Evolutionary conservation across 176 grass and related monocot genomes (phyloP).

Genomic region (Aegilops sharonensis): DNA sequence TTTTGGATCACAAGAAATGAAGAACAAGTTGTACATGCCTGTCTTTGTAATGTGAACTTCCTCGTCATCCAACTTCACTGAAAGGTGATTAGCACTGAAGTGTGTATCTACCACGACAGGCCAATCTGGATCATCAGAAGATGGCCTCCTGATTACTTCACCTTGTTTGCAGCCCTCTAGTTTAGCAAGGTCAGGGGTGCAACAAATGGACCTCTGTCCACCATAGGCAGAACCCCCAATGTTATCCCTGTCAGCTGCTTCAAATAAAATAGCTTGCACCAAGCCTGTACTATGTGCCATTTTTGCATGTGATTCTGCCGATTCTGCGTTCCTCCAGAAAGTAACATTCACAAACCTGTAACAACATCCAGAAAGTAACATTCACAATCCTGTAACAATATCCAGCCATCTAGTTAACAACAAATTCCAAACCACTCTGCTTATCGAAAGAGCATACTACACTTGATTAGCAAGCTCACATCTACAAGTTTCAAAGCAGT

Average conservation of each 20-base stretch:
- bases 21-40: conserved; percentile 99
- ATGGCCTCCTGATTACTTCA: conserved; percentile 82
- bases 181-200: conserved; percentile 96
- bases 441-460: not conserved
- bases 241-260: conserved; percentile 88
- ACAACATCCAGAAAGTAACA: conserved; percentile 35
- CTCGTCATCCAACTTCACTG: conserved; percentile 49
- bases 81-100: conserved; percentile 68
- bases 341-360: conserved; percentile 79
- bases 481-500: not conserved
- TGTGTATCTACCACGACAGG: conserved; percentile 70
- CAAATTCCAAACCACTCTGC: not conserved
- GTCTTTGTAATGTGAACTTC: conserved; percentile 72
- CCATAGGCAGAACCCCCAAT: conserved; percentile 98
- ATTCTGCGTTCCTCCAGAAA: conserved; percentile 76
- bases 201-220: conserved; percentile 96
- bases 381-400: conserved; percentile 56
- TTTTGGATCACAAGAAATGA: conserved; percentile 98
- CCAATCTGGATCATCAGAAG: conserved; percentile 76
- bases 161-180: conserved; percentile 94
- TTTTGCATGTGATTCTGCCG: conserved; percentile 65
- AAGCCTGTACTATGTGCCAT: conserved; percentile 91
- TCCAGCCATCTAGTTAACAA: not conserved
- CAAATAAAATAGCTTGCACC: conserved; percentile 91
- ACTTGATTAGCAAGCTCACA: not conserved